A percentile compares a stretch with the other conserved stretches of the same genome.
phyloP scores from a whole-genome alignment of 2,329 filamentous ascomycete genomes.

The Penicillium sp. region DNA sequence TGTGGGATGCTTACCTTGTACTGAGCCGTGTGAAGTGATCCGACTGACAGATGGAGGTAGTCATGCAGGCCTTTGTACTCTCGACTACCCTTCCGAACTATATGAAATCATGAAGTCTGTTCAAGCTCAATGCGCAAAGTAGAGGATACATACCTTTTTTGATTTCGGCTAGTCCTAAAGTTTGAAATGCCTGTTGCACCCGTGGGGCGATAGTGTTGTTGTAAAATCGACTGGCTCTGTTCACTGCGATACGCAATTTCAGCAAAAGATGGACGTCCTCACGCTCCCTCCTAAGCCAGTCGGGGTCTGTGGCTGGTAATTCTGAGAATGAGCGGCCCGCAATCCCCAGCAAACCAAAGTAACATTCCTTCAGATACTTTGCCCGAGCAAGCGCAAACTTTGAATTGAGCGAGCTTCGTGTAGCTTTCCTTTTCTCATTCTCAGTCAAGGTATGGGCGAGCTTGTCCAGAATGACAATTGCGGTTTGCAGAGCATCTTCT shows the following conservation, averaged over 20 bases:
- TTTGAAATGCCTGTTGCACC: background rate
- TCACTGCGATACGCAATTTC: background rate
- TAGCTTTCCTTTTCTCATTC: too few relatives aligned
- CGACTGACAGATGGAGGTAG: slow-evolving; percentile 5
- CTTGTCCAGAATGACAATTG: background rate
- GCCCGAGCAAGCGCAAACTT: background rate
- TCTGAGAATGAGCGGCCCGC: background rate
- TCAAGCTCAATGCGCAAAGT: background rate
- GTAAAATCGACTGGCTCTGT: too few relatives aligned
- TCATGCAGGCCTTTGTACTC: slow-evolving; percentile 12
- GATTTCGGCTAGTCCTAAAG: background rate
- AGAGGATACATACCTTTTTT: background rate
- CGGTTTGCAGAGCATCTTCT: background rate
- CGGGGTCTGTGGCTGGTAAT: background rate
- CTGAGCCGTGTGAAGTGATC: background rate
- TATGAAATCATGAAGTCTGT: background rate
- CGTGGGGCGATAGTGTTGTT: background rate
- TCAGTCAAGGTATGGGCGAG: background rate
- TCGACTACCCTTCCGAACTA: slow-evolving; percentile 3
- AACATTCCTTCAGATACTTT: background rate
- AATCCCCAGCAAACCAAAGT: background rate
- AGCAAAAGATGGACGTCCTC: background rate
- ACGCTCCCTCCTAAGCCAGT: background rate
- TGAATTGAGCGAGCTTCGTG: too few relatives aligned
- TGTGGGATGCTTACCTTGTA: background rate